Conservation (phyloP, 148 eudicot species). For the Pouteria glomerata region DNA sequence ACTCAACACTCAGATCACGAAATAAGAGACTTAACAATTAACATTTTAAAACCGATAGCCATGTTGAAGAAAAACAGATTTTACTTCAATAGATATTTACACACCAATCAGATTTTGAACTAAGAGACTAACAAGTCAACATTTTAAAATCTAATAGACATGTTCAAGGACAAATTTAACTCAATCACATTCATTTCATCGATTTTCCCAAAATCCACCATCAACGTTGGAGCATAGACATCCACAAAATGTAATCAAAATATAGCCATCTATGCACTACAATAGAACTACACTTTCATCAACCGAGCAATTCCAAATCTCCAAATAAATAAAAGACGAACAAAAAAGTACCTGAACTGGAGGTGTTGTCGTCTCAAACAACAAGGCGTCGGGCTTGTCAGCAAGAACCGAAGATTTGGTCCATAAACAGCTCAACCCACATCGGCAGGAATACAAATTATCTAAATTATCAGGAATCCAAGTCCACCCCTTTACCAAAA, state of each 20-base stretch:
- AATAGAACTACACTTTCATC: background rate
- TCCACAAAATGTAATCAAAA: background rate
- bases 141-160: no score
- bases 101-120: no score
- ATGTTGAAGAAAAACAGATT: no score
- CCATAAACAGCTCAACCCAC: constrained; percentile 92
- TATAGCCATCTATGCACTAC: background rate
- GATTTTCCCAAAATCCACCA: background rate
- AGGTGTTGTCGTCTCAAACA: constrained; percentile 78
- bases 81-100: no score
- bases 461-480: constrained; percentile 98
- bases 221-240: background rate
- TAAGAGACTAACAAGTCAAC: no score
- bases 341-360: constrained; percentile 54
- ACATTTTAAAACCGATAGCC: background rate
- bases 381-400: constrained; percentile 86
- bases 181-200: background rate
- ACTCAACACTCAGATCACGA: background rate
- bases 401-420: constrained; percentile 76
- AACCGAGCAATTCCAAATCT: background rate
- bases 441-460: constrained; percentile 70
- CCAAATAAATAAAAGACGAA: background rate
- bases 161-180: background rate
- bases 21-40: background rate
- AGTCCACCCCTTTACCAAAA: constrained; percentile 92